Evolutionary conservation across 352 stramenopile genomes (phyloP).

Genomic region (Globisporangium nodosum): DNA sequence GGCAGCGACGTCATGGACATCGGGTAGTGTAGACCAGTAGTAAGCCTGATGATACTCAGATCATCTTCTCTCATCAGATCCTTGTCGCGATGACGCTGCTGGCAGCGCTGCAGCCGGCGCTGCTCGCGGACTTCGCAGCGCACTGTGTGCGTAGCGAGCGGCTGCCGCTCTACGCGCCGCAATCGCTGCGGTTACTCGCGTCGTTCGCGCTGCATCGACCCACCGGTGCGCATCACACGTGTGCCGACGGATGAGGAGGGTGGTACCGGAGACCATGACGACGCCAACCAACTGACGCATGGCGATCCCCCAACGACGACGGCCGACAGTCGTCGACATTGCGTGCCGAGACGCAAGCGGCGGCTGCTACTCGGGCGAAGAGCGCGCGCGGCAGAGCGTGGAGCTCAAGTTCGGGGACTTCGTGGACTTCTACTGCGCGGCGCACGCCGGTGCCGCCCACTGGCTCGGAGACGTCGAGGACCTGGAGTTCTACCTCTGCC

Average conservation of each 20-base stretch:
- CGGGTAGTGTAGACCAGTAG: too few relatives aligned
- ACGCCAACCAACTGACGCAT: too few relatives aligned
- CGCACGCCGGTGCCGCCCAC: constrained; percentile 30
- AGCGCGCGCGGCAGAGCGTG: constrained; percentile 55
- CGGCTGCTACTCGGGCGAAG: constrained; percentile 55
- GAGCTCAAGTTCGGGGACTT: constrained; percentile 82
- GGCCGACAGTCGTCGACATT: constrained; percentile 59
- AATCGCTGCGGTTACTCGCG: constrained; percentile 11
- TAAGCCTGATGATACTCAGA: too few relatives aligned
- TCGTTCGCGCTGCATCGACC: constrained; percentile 28
- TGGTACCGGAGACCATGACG: too few relatives aligned
- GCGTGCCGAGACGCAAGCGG: constrained; percentile 50
- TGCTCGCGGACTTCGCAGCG: constrained; percentile 23
- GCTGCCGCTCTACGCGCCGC: constrained; percentile 23
- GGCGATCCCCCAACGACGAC: too few relatives aligned
- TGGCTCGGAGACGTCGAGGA: constrained; percentile 67
- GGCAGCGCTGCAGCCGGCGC: constrained; percentile 11
- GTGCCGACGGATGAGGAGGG: too few relatives aligned
- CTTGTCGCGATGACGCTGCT: constrained; percentile 2
- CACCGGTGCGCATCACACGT: constrained; percentile 18
- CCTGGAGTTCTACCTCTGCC: constrained; percentile 81
- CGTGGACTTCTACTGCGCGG: constrained; percentile 59
- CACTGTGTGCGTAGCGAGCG: constrained; percentile 25
- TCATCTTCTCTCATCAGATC: too few relatives aligned
- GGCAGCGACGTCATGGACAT: too few relatives aligned